Base-by-base conservation (phyloP, 139 green algal genomes). In the Edaphochlamys debaryana region DNA sequence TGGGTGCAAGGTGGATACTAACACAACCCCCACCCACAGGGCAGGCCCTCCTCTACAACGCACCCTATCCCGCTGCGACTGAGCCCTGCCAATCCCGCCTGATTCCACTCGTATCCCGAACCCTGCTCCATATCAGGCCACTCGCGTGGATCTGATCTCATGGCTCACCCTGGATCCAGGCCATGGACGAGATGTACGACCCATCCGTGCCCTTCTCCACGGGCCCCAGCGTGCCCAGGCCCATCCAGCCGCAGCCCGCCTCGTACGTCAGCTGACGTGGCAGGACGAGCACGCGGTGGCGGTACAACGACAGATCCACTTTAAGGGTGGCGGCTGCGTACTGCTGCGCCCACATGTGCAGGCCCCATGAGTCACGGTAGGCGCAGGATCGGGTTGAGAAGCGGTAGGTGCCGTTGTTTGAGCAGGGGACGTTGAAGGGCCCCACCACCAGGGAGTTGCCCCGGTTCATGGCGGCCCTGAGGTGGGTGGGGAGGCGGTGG, bases 361-460 rank as follows among this genome's bases (percentile, higher is more conserved):
- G 76, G 78, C 78, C 78, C 66, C 63, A 76, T 36, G 37, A 38
- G 66, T 84, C 78, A 3, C 50, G 27, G 78, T 76, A 76, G 78
- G 48, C 34, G 78, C 66, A 84, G n/a, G 48, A 41, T 50, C 13
- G 17, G 64, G 78, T 20, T 20, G 77, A 52, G 48, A 75, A 83
- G 23, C 34, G 23, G 62, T 67, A 68, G 4, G 63, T 56, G 48
- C 66, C 37, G 45, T 76, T 79, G 82, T 79, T 79, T 34, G 40
- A 8, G 66, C 82, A 87, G 41, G 82, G 82, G 19, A 87, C 36
- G 32, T 37, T 34, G 34, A 87, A 52, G 42, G 74, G 74, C 0
- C 75, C 82, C 40, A 87, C 82, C 48, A 87, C 74, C 74, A 74
- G 67, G 80, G 72, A 85, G 86, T 90, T 90, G 54, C 15, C 48